These are phyloP conservation scores for Kwoniella heveanensis DNA, from an alignment of 768 basidiomycete species.

Conservation along the genomic window DNA sequence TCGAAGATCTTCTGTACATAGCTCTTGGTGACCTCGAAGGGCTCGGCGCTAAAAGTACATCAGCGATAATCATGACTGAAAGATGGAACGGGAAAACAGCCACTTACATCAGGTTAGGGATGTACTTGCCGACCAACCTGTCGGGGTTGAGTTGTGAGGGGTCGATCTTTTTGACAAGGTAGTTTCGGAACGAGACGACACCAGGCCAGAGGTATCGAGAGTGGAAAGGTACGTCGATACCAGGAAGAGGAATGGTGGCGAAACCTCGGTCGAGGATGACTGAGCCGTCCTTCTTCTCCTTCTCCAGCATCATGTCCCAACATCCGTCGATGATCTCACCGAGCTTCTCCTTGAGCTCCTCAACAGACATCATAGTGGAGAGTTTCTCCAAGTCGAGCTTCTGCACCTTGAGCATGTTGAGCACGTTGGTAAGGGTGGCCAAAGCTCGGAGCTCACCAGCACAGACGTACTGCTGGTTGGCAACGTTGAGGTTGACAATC, in stretches of 20 bases:
- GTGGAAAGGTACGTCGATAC: conserved; percentile 99
- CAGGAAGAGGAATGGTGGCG: conserved; percentile 90
- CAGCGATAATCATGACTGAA: neutral
- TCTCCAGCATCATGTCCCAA: conserved; percentile 71
- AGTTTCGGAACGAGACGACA: conserved; percentile 94
- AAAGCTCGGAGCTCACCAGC: conserved; percentile 93
- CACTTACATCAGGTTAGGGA: conserved; percentile 80
- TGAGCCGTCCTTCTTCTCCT: conserved; percentile 78
- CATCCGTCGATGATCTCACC: conserved; percentile 85
- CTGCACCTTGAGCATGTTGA: conserved; percentile 94
- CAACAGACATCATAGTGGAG: conserved; percentile 80
- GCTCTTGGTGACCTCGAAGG: conserved; percentile 59
- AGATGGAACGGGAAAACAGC: neutral
- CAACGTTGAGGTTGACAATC: conserved; percentile 82
- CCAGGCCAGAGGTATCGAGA: conserved; percentile 99
- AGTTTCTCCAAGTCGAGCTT: conserved; percentile 86
- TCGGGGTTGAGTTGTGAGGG: conserved; percentile 87
- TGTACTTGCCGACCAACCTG: conserved; percentile 90
- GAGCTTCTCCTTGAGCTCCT: conserved; percentile 95
- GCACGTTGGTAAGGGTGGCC: conserved; percentile 90
- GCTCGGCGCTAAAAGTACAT: conserved; percentile 56
- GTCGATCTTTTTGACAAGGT: conserved; percentile 97
- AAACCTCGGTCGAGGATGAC: conserved; percentile 96
- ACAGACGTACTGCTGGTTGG: conserved; percentile 99
- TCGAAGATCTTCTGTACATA: conserved; percentile 96